phyloP scores from a whole-genome alignment of 2,329 filamentous ascomycete species.

The Colletotrichum phormii region DNA sequence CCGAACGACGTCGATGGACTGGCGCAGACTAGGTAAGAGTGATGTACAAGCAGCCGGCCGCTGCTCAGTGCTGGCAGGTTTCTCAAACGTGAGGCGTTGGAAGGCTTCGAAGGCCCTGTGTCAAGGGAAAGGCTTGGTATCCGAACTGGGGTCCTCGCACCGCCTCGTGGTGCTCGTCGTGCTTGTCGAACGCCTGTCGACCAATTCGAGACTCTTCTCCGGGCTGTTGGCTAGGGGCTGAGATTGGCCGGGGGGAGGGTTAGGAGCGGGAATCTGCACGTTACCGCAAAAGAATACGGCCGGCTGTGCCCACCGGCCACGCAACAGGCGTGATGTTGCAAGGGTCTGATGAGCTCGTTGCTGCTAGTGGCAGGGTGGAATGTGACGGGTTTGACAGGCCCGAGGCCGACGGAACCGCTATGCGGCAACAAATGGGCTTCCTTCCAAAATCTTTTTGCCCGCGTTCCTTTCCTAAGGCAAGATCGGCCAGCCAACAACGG shows the following conservation, averaged over 20 bases:
- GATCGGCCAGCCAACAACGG: background rate
- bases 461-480: slow-evolving; percentile 5
- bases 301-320: slow-evolving; percentile 29
- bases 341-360: slow-evolving; percentile 12
- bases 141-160: slow-evolving; percentile 9
- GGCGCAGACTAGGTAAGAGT: slow-evolving; percentile 19
- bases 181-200: slow-evolving; percentile 22
- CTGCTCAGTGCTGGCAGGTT: slow-evolving; percentile 9
- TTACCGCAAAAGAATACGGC: slow-evolving; percentile 38
- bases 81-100: slow-evolving; percentile 37
- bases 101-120: slow-evolving; percentile 24
- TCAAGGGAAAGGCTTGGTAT: slow-evolving; percentile 10
- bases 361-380: slow-evolving; percentile 25
- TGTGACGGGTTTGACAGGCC: slow-evolving; percentile 32
- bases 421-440: slow-evolving; percentile 16
- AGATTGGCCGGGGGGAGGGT: slow-evolving; percentile 28
- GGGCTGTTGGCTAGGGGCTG: slow-evolving; percentile 35
- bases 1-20: slow-evolving; percentile 51
- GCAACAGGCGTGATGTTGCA: slow-evolving; percentile 30
- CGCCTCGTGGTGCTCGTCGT: slow-evolving; percentile 11
- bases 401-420: slow-evolving; percentile 28
- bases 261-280: slow-evolving; percentile 39
- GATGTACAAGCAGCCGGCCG: slow-evolving; percentile 3
- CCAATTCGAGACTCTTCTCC: slow-evolving; percentile 38
- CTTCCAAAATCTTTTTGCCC: background rate